These are phyloP conservation scores for Dianthus caryophyllus DNA, from an alignment of 148 eudicot species.

Conservation along the genomic window DNA sequence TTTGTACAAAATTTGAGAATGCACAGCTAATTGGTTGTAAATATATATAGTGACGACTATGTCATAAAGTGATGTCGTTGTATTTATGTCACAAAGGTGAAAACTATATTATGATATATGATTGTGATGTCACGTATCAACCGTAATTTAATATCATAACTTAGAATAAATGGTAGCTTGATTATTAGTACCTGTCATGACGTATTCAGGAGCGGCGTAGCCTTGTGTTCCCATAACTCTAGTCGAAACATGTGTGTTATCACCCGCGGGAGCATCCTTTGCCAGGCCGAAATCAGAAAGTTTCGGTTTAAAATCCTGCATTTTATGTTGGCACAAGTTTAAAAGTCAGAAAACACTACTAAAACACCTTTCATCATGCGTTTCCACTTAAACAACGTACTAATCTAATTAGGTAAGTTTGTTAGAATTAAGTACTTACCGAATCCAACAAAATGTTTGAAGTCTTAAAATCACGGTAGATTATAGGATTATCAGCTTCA, in stretches of 20 bases:
- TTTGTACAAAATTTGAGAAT: too few species aligned
- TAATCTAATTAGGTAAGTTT: too few species aligned
- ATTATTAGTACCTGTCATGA: conserved; percentile 53
- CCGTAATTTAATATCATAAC: too few species aligned
- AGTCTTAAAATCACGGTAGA: conserved; percentile 87
- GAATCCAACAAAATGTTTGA: conserved; percentile 88
- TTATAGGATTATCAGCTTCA: conserved; percentile 69
- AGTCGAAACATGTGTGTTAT: conserved; percentile 72
- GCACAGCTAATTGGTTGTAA: too few species aligned
- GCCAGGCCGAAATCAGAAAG: conserved; percentile 83
- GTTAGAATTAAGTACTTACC: conserved; percentile 40
- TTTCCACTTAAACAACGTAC: too few species aligned
- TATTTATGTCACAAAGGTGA: background rate
- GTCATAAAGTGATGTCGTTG: too few species aligned
- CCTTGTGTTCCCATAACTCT: conserved; percentile 89
- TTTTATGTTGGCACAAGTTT: background rate
- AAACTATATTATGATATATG: too few species aligned
- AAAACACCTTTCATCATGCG: too few species aligned
- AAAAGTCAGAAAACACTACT: conserved; percentile 8
- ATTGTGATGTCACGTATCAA: too few species aligned
- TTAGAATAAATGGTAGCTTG: too few species aligned
- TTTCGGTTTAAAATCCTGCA: conserved; percentile 68
- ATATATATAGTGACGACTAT: too few species aligned
- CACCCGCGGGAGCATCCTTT: conserved; percentile 82
- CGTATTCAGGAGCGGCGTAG: conserved; percentile 84